Base-by-base conservation (phyloP, 768 basidiomycete species). In the Trametes cingulata region DNA sequence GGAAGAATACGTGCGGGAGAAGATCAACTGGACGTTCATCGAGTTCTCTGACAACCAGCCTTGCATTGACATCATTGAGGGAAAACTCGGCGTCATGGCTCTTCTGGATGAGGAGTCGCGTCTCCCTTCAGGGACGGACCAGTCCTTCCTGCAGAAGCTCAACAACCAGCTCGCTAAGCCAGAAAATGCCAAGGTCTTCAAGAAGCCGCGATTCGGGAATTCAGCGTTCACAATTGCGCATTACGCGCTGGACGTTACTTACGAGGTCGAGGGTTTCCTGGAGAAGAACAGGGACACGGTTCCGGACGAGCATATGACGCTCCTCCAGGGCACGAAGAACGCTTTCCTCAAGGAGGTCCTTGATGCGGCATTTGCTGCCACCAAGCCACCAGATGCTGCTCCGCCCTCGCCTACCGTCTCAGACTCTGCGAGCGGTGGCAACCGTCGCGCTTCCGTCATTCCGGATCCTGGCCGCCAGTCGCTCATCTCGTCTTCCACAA, bases 21-120 rank as follows among this genome's bases (percentile, higher is more conserved):
- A 97, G 74, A 99, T 99, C 72, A 94, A 97, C 72, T 99, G 97
- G 97, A 98, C 92, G 9, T 98, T 98, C 76, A 99, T 99, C 73
- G 96, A 98, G 69, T 99, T 97, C 74, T 93, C 93, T 10, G 97
- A 99, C 75, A 99, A 99, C 70, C 97, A 98, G 70, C 94, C 94
- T 42, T 98, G 96, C 74, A 99, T 99, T 75, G 92, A 99, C 72
- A 88, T 97, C 63, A 98, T 99, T 68, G 97, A 98, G 78, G 93
- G 96, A 63, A 98, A 88, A 73, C 85, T 99, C 58, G 97, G 97
- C 61, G 91, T 99, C 36, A 81, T 99, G 56, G 87, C 95, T 6
- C 81, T 99, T 20, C 82, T 99, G 41, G 97, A 99, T 70, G 97
- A 99, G 76, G 97, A 99, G 76, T 98, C 97, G 17, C 93, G 97